Evolutionary conservation across 148 eudicot species (phyloP).

Genomic region (Amaranthus cruentus): DNA sequence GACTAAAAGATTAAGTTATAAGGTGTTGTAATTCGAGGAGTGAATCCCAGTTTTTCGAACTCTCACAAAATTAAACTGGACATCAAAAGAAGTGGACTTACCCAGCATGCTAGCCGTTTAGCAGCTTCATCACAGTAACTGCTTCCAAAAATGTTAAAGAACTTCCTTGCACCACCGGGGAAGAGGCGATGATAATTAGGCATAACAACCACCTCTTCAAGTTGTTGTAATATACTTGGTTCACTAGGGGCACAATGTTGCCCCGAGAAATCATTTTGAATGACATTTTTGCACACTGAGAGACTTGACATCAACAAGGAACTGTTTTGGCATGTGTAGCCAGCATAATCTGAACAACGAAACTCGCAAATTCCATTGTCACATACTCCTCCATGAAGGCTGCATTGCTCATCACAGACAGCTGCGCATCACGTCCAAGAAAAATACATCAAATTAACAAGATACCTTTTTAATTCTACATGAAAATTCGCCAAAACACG

Average conservation of each 20-base stretch:
- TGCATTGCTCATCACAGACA: constrained; percentile 96
- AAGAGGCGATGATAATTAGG: constrained; percentile 90
- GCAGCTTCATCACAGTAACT: constrained; percentile 87
- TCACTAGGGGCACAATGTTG: constrained; percentile 97
- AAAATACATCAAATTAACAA: constrained; percentile 4
- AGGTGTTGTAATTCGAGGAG: not conserved
- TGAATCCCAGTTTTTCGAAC: not conserved
- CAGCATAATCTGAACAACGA: constrained; percentile 97
- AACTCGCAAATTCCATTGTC: constrained; percentile 94
- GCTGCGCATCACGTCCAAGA: constrained; percentile 44
- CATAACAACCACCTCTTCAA: constrained; percentile 92
- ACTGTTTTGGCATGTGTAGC: constrained; percentile 93
- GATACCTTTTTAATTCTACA: not conserved
- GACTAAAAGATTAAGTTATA: not conserved
- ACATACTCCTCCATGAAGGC: constrained; percentile 98
- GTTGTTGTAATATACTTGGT: constrained; percentile 76
- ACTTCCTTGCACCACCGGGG: constrained; percentile 71
- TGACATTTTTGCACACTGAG: constrained; percentile 76
- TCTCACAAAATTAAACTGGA: not conserved
- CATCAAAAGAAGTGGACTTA: constrained; percentile 28
- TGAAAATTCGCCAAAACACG: not conserved
- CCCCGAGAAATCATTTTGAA: constrained; percentile 58
- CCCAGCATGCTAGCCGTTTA: constrained; percentile 96
- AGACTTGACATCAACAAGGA: constrained; percentile 65
- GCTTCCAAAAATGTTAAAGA: constrained; percentile 56